A percentile compares a stretch with the other conserved stretches of the same genome.
Conservation (phyloP, 352 stramenopile genomes). For the Plasmopara muralis region DNA sequence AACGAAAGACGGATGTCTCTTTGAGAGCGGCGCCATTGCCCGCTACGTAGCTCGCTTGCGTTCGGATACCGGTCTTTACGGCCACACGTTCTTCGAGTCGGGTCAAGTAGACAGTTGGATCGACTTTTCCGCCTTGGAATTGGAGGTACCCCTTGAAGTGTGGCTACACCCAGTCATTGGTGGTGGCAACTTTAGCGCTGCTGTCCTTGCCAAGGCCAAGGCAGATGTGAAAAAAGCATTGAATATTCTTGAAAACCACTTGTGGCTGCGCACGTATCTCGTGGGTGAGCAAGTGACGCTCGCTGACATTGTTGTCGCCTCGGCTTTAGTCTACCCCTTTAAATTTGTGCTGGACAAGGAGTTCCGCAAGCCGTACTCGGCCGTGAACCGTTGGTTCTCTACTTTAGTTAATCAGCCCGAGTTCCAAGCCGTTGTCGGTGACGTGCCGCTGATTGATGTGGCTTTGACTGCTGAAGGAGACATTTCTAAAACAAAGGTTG, state of each 20-base stretch:
- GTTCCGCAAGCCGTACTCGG: conserved; percentile 84
- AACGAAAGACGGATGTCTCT: conserved; percentile 74
- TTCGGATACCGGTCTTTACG: conserved; percentile 82
- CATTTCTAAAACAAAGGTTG: conserved; percentile 27
- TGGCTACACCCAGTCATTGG: conserved; percentile 89
- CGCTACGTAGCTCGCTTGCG: conserved; percentile 87
- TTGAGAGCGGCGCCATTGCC: conserved; percentile 90
- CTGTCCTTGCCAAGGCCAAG: conserved; percentile 75
- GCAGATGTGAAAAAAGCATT: conserved; percentile 76
- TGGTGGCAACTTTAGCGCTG: conserved; percentile 71
- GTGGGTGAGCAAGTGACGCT: conserved; percentile 91
- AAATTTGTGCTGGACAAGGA: conserved; percentile 89
- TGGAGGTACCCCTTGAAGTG: conserved; percentile 86
- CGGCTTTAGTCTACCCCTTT: conserved; percentile 89
- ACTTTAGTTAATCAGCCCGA: conserved; percentile 90
- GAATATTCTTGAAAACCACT: conserved; percentile 3
- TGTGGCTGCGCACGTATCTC: conserved; percentile 80
- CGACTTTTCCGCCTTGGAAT: conserved; percentile 87
- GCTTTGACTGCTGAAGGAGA: conserved; percentile 58
- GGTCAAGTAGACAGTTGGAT: conserved; percentile 90
- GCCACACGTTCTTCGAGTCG: conserved; percentile 87
- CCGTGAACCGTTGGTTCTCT: conserved; percentile 89
- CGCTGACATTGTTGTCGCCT: conserved; percentile 89
- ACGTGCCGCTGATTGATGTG: conserved; percentile 80
- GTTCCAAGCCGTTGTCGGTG: conserved; percentile 89